Evolutionary conservation across 2,329 filamentous ascomycete species (phyloP), one percentile per base, ranked within the genome.

Genomic region (Colletotrichum tanaceti): DNA sequence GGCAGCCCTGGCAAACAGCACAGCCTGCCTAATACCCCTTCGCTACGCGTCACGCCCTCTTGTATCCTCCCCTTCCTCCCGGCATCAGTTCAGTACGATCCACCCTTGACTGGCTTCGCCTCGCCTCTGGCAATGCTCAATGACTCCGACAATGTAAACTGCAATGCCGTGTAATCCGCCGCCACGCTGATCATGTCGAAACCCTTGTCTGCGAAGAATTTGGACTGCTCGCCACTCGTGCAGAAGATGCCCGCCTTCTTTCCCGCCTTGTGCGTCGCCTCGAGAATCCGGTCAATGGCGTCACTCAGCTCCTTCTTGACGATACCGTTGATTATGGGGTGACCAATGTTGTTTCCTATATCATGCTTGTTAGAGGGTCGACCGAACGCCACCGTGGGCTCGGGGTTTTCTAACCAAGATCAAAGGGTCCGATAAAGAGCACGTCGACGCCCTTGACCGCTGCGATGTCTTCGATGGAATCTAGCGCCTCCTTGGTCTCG

Each of bases 241-340:
- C 86, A 85, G 73, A 85, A 90, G 53, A 90, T 87, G 24, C 87
- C 90, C 6, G 85, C 85, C 80, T 90, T 91, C 79, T 91, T 92
- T 22, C 89, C 89, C 13, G 90, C 85, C 70, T 83, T 85, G 59
- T 83, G 81, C 4, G 87, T 85, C 3, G 90, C 89, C 14, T 80
- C 80, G 11, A 89, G 80, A 54, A 90, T 83, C 69, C 83, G 86
- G 53, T 82, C 82, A 63, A 92, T 86, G 20, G 90, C 90, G 41
- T 81, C 80, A 39, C 86, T 80, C 68, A 92, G 83, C 68, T 89
- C 85, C 0, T 85, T 84, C 71, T 87, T 77, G 73, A 91, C 86
- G 55, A 85, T 84, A 1, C 85, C 86, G 70, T 90, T 81, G 24
- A 90, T 82, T 46, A 93, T 86, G 0, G 90, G 87, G 60, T 86